Evolutionary conservation across 345 rosid species (phyloP).

Genomic region (Raphanus raphanistrum): DNA sequence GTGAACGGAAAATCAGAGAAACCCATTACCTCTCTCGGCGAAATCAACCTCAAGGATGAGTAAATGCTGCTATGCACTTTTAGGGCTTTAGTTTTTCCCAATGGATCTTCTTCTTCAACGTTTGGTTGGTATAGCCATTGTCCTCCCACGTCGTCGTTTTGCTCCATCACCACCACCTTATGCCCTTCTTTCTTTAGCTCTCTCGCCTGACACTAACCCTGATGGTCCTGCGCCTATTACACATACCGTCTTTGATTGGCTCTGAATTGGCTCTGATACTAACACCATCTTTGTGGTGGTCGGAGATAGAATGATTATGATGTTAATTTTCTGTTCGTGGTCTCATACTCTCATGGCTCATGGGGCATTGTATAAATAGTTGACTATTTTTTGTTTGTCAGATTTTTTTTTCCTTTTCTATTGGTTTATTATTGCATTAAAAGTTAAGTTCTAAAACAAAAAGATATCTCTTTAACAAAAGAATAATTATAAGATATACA

Average conservation of each 20-base stretch:
- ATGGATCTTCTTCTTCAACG: constrained; percentile 54
- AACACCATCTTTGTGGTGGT: constrained; percentile 14
- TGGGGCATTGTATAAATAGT: not conserved
- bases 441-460: not conserved
- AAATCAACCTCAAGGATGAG: constrained; percentile 57
- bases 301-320: not conserved
- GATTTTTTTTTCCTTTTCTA: not conserved
- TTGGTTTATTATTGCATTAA: not conserved
- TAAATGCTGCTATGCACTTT: constrained; percentile 82
- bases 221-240: constrained; percentile 93
- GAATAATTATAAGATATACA: not conserved
- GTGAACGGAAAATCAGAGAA: constrained; percentile 77
- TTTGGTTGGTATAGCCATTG: constrained; percentile 78
- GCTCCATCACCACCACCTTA: constrained; percentile 65
- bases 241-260: constrained; percentile 50
- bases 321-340: not conserved
- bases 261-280: constrained; percentile 17
- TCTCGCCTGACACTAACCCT: constrained; percentile 82
- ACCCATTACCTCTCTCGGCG: constrained; percentile 90
- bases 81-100: constrained; percentile 45
- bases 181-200: constrained; percentile 83
- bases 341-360: not conserved
- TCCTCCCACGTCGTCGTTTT: constrained; percentile 80
- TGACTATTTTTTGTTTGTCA: not conserved
- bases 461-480: not conserved